Evolutionary conservation across 2,329 filamentous ascomycete species (phyloP).

Genomic region (Laburnicola sp.): DNA sequence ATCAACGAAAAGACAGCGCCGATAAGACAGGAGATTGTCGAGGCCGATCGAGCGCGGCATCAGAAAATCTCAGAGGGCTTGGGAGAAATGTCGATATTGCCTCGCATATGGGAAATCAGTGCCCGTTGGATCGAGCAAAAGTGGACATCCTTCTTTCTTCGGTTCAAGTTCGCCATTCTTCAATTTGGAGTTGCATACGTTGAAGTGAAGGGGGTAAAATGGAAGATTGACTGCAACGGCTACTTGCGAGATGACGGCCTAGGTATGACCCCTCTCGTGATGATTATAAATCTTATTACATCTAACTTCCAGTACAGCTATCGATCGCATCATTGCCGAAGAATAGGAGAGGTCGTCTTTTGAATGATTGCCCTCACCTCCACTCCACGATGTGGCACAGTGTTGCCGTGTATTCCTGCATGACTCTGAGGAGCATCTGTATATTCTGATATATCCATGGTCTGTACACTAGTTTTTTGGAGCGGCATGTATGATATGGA

Average conservation of each 20-base stretch:
- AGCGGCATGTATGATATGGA: not conserved
- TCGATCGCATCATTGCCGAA: conserved; percentile 37
- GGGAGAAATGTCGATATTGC: conserved; percentile 26
- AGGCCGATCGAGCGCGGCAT: conserved; percentile 33
- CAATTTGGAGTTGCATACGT: conserved; percentile 38
- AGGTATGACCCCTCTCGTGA: conserved; percentile 29
- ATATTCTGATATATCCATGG: not conserved
- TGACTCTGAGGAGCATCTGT: too few relatives aligned
- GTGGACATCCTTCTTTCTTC: conserved; percentile 42
- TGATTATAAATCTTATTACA: not conserved
- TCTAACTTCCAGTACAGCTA: conserved; percentile 25
- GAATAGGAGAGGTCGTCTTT: conserved; percentile 17
- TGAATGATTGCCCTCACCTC: too few relatives aligned
- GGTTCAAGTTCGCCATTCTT: conserved; percentile 41
- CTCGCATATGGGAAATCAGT: conserved; percentile 30
- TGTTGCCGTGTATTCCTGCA: too few relatives aligned
- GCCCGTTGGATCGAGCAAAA: conserved; percentile 41
- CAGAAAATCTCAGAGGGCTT: conserved; percentile 35
- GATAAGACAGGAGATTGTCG: conserved; percentile 33
- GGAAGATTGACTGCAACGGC: conserved; percentile 43
- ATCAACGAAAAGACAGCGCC: conserved; percentile 40
- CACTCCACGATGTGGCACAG: too few relatives aligned
- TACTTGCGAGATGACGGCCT: conserved; percentile 38
- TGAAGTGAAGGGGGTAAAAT: conserved; percentile 36
- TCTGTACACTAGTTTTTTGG: not conserved